Conservation (phyloP, 306 rosid species). For the Mucuna pruriens region DNA sequence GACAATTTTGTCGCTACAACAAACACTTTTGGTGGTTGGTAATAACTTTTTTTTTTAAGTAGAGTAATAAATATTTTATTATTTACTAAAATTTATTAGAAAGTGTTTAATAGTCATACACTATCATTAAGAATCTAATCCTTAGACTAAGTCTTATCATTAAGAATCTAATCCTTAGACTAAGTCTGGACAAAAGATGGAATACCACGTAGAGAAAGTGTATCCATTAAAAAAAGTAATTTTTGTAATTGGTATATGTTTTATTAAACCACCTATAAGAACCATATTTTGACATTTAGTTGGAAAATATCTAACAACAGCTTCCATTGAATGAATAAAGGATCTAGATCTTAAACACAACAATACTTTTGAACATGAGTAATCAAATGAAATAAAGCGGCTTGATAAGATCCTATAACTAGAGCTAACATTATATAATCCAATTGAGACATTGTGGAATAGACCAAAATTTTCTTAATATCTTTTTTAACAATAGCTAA, state of each 20-base stretch:
- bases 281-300: not conserved
- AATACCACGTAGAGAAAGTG: not conserved
- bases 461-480: not conserved
- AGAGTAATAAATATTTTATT: too few species aligned
- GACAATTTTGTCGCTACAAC: too few species aligned
- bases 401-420: not conserved
- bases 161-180: not conserved
- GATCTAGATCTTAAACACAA: not conserved
- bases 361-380: not conserved
- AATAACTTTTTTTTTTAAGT: too few species aligned
- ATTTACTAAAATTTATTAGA: too few species aligned
- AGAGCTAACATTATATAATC: not conserved
- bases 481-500: not conserved
- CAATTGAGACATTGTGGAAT: not conserved
- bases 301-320: not conserved
- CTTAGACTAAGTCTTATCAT: too few species aligned
- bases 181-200: not conserved
- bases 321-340: not conserved
- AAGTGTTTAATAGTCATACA: too few species aligned
- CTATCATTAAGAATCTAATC: too few species aligned
- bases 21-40: too few species aligned
- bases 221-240: not conserved
- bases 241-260: not conserved
- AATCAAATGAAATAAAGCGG: not conserved
- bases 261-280: too few species aligned